Evolutionary conservation across 495 filamentous ascomycete species (phyloP).

Genomic region (Penicillium riverlandense): DNA sequence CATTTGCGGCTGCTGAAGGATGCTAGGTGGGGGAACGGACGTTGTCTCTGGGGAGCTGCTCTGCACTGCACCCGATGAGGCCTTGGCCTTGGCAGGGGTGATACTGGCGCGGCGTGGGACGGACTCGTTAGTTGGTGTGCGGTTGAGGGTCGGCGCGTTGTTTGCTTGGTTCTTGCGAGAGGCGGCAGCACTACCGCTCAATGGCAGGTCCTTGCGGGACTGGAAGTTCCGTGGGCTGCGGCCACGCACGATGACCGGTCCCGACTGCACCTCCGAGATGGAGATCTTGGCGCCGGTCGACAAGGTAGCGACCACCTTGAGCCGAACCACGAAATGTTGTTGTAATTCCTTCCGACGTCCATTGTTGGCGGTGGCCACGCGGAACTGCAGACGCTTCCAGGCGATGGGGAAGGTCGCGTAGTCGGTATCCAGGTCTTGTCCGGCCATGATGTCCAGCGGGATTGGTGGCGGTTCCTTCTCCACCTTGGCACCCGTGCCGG

Average conservation of each 20-base stretch:
- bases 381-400: constrained; percentile 90
- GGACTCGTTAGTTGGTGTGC: constrained; percentile 43
- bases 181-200: constrained; percentile 62
- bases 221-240: constrained; percentile 77
- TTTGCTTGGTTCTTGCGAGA: constrained; percentile 49
- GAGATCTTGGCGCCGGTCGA: constrained; percentile 61
- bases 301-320: constrained; percentile 66
- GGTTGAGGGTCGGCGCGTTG: constrained; percentile 28
- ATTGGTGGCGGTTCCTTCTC: constrained; percentile 63
- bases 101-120: constrained; percentile 30
- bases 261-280: constrained; percentile 64
- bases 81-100: constrained; percentile 51
- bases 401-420: constrained; percentile 76
- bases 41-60: constrained; percentile 35
- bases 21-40: constrained; percentile 28
- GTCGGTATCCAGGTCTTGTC: constrained; percentile 70
- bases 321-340: constrained; percentile 71
- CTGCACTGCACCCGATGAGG: constrained; percentile 17
- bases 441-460: constrained; percentile 64
- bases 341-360: constrained; percentile 73
- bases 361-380: constrained; percentile 82
- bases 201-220: constrained; percentile 65
- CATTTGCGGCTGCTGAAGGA: constrained; percentile 24
- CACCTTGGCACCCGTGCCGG: constrained; percentile 47
- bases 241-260: constrained; percentile 70